A percentile compares a stretch with the other conserved stretches of the same genome.
phyloP scores from a whole-genome alignment of 1,284 basidiomycete genomes.

The Quambalaria eucalypti region DNA sequence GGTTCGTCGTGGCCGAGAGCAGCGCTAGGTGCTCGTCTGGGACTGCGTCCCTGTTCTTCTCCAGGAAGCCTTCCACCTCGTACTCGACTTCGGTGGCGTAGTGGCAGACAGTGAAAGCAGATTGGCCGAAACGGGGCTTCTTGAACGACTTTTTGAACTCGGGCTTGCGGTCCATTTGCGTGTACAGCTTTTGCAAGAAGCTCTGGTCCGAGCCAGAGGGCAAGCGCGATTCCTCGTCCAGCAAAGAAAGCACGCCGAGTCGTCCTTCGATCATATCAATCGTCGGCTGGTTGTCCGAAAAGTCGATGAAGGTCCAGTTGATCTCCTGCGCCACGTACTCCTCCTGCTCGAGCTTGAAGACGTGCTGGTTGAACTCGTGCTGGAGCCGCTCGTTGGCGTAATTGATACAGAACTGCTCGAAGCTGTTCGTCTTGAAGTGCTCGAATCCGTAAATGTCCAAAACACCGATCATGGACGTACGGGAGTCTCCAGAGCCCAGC shows the following conservation, averaged over 20 bases:
- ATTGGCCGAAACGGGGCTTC: slow-evolving; percentile 93
- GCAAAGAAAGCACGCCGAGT: slow-evolving; percentile 82
- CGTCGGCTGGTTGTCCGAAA: slow-evolving; percentile 93
- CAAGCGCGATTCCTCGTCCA: slow-evolving; percentile 96
- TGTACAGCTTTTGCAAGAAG: slow-evolving; percentile 86
- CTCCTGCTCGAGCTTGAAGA: slow-evolving; percentile 78
- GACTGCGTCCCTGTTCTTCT: slow-evolving; percentile 98
- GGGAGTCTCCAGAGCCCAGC: slow-evolving; percentile 72
- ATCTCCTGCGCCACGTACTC: slow-evolving; percentile 98
- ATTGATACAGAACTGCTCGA: slow-evolving; percentile 99
- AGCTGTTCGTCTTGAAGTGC: slow-evolving; percentile 62
- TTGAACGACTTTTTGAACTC: slow-evolving; percentile 86
- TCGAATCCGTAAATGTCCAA: slow-evolving; percentile 61
- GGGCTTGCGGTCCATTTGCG: slow-evolving; percentile 68
- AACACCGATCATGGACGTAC: slow-evolving; percentile 97
- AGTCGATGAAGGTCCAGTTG: slow-evolving; percentile 99
- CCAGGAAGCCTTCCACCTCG: slow-evolving; percentile 93
- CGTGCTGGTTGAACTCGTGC: slow-evolving; percentile 69
- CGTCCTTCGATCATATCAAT: slow-evolving; percentile 98
- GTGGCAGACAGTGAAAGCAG: slow-evolving; percentile 94
- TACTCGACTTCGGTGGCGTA: slow-evolving; percentile 98
- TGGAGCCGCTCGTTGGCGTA: slow-evolving; percentile 89
- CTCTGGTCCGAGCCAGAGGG: slow-evolving; percentile 87
- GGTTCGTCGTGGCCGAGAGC: slow-evolving; percentile 73
- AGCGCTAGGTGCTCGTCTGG: slow-evolving; percentile 93